phyloP scores from a whole-genome alignment of 1,284 basidiomycete genomes.

The Neolentinus lepideus region DNA sequence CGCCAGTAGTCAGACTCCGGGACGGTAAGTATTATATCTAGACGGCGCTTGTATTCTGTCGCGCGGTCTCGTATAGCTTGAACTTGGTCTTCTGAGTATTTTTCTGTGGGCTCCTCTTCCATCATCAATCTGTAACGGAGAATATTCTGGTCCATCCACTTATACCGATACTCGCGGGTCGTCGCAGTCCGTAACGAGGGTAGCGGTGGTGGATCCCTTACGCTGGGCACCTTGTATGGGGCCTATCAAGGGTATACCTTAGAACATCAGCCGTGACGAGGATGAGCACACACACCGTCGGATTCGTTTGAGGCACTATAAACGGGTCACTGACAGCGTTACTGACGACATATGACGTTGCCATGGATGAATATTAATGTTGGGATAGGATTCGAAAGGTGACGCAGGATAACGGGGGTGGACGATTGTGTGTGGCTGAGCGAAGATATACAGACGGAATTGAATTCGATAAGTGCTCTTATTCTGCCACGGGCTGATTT shows the following conservation, averaged over 20 bases:
- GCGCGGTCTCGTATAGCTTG: not conserved
- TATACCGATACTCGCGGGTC: not conserved
- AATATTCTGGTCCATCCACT: not conserved
- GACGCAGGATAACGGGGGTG: not conserved
- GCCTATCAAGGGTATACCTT: not conserved
- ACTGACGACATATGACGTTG: not conserved
- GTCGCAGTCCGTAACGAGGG: not conserved
- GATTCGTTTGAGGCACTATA: not conserved
- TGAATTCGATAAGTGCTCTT: too few species aligned
- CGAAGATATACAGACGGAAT: too few species aligned
- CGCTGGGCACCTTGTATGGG: not conserved
- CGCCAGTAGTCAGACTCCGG: not conserved
- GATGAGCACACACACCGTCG: not conserved
- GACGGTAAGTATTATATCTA: not conserved
- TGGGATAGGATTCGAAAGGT: not conserved
- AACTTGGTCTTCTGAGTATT: not conserved
- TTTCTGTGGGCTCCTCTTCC: not conserved
- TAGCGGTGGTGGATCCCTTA: not conserved
- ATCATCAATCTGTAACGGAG: not conserved
- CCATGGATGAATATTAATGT: not conserved
- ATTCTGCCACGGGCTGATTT: too few species aligned
- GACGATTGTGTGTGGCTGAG: too few species aligned
- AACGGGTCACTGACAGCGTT: not conserved
- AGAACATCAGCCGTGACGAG: not conserved
- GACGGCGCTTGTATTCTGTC: not conserved